These are phyloP conservation scores for Fusarium kyushuense DNA, from an alignment of 2,329 filamentous ascomycete genomes.

Conservation along the genomic window DNA sequence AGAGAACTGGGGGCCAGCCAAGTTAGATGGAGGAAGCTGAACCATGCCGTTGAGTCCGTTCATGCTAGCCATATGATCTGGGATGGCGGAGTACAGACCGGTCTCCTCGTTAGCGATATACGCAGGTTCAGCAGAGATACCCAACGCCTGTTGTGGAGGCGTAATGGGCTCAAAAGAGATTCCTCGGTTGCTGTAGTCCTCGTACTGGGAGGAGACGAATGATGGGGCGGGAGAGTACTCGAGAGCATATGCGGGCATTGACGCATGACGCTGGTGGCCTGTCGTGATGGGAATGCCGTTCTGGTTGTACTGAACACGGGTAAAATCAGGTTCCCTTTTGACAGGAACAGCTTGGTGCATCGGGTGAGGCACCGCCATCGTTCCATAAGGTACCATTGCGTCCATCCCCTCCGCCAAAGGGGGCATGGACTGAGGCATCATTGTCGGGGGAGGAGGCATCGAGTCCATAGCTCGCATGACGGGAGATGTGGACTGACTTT, in stretches of 20 bases:
- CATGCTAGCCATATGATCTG: slow-evolving; percentile 81
- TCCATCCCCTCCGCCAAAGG: slow-evolving; percentile 75
- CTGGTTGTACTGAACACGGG: slow-evolving; percentile 87
- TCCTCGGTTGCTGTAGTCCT: slow-evolving; percentile 96
- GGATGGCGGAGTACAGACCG: slow-evolving; percentile 93
- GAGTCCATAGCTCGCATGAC: slow-evolving; percentile 91
- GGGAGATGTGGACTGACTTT: slow-evolving; percentile 86
- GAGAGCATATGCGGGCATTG: slow-evolving; percentile 95
- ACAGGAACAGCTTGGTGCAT: slow-evolving; percentile 76
- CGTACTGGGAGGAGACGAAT: slow-evolving; percentile 98
- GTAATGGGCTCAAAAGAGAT: slow-evolving; percentile 98
- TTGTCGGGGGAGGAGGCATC: slow-evolving; percentile 91
- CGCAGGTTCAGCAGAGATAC: slow-evolving; percentile 86
- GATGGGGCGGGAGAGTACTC: slow-evolving; percentile 98
- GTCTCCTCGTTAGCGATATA: slow-evolving; percentile 99
- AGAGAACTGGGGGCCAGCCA: slow-evolving; percentile 83
- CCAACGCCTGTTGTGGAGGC: slow-evolving; percentile 88
- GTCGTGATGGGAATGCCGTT: slow-evolving; percentile 88
- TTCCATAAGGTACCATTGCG: slow-evolving; percentile 76
- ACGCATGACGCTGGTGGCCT: slow-evolving; percentile 91
- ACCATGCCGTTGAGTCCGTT: slow-evolving; percentile 88
- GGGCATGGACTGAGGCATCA: slow-evolving; percentile 73
- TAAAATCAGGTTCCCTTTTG: slow-evolving; percentile 90
- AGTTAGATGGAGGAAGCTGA: slow-evolving; percentile 86
- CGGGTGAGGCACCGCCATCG: slow-evolving; percentile 76